Percentiles rank a stretch among this genome's conserved stretches.
These are phyloP conservation scores for Metschnikowia lunata DNA, from an alignment of 805 yeast genomes.

Conservation along the genomic window DNA sequence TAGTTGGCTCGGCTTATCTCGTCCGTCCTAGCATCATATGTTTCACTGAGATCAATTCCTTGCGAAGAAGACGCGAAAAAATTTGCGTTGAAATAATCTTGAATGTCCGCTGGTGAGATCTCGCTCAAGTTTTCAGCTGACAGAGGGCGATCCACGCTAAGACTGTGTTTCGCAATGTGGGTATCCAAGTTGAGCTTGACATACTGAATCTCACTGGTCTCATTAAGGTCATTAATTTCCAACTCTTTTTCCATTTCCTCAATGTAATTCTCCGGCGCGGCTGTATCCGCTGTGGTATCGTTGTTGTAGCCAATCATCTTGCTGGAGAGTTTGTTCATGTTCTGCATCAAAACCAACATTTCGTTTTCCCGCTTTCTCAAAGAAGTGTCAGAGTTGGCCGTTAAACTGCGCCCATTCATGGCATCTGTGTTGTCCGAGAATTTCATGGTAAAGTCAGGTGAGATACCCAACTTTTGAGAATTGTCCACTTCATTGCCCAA, in stretches of 20 bases:
- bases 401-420: neutral
- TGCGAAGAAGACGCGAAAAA: conserved; percentile 13
- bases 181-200: conserved; percentile 44
- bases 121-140: neutral
- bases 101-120: conserved; percentile 3
- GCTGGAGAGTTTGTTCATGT: conserved; percentile 84
- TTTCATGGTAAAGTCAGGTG: conserved; percentile 87
- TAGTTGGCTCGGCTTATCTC: conserved; percentile 41
- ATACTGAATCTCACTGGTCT: conserved; percentile 44
- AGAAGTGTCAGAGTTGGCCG: conserved; percentile 1
- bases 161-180: conserved; percentile 16
- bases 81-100: conserved; percentile 14
- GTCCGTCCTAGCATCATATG: conserved; percentile 25
- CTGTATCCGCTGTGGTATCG: neutral
- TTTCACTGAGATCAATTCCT: conserved; percentile 26
- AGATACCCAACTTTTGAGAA: conserved; percentile 68
- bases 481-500: conserved; percentile 80
- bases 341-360: conserved; percentile 69
- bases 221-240: conserved; percentile 49
- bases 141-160: conserved; percentile 5
- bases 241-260: conserved; percentile 43
- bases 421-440: conserved; percentile 39
- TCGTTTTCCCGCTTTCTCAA: conserved; percentile 44
- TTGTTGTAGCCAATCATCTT: conserved; percentile 58
- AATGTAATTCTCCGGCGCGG: conserved; percentile 19